A percentile compares a stretch with the other conserved stretches of the same genome.
Evolutionary conservation across 2,329 filamentous ascomycete genomes (phyloP).

Genomic region (Nemania diffusa): DNA sequence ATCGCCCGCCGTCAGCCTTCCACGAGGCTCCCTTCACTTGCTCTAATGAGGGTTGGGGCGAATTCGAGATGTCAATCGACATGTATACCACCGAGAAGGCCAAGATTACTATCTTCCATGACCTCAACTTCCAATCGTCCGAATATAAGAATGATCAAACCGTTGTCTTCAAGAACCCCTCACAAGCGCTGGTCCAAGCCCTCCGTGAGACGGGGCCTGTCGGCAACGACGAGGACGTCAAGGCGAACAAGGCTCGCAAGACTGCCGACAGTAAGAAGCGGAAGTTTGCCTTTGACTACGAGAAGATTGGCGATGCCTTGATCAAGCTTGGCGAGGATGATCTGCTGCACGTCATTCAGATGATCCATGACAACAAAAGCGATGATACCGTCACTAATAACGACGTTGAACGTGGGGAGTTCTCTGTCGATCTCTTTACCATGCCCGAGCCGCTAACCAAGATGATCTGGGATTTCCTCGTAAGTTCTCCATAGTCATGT

Average conservation of each 20-base stretch:
- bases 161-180: conserved; percentile 92
- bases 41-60: conserved; percentile 95
- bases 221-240: conserved; percentile 75
- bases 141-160: conserved; percentile 85
- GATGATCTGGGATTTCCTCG: conserved; percentile 91
- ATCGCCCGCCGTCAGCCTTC: conserved; percentile 66
- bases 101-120: conserved; percentile 83
- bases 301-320: conserved; percentile 93
- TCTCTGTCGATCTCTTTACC: conserved; percentile 98
- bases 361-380: conserved; percentile 97
- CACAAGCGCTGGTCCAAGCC: conserved; percentile 80
- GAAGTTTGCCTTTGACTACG: conserved; percentile 81
- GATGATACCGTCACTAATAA: conserved; percentile 97
- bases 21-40: conserved; percentile 88
- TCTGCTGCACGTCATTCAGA: conserved; percentile 91
- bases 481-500: conserved; percentile 42
- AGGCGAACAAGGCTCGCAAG: conserved; percentile 69
- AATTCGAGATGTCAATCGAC: conserved; percentile 94
- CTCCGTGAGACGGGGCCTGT: conserved; percentile 87
- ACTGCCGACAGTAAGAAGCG: conserved; percentile 78
- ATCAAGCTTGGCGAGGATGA: conserved; percentile 93
- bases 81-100: conserved; percentile 87
- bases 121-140: conserved; percentile 87
- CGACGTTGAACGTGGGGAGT: conserved; percentile 96
- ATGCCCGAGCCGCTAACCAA: conserved; percentile 89